Evolutionary conservation across 805 yeast genomes (phyloP).

Genomic region (Metschnikowia noctiluminum): DNA sequence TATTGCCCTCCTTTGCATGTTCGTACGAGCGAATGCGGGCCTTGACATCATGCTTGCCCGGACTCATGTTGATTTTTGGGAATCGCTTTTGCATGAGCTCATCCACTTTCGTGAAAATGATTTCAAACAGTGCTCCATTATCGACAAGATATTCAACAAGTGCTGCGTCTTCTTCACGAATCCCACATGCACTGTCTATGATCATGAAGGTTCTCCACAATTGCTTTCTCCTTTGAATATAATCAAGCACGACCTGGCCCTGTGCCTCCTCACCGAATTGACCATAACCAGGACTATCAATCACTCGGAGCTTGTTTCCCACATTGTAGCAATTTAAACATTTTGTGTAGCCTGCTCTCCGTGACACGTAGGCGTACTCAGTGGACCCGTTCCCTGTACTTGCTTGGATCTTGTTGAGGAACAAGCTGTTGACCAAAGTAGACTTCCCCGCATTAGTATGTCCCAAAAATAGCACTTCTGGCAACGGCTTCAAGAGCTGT

Average conservation of each 20-base stretch:
- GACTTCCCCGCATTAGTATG: slow-evolving; percentile 88
- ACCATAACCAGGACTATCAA: slow-evolving; percentile 94
- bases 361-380: slow-evolving; percentile 52
- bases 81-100: slow-evolving; percentile 33
- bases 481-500: slow-evolving; percentile 35
- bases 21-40: slow-evolving; percentile 12
- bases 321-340: slow-evolving; percentile 71
- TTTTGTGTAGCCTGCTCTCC: slow-evolving; percentile 54
- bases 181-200: slow-evolving; percentile 58
- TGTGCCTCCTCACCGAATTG: slow-evolving; percentile 59
- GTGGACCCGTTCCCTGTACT: slow-evolving; percentile 23
- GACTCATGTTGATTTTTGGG: slow-evolving; percentile 16
- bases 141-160: slow-evolving; percentile 49
- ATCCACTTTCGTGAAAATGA: slow-evolving; percentile 78
- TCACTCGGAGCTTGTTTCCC: slow-evolving; percentile 58
- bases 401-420: slow-evolving; percentile 37
- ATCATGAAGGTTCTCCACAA: slow-evolving; percentile 60
- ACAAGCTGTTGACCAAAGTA: slow-evolving; percentile 61
- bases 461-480: slow-evolving; percentile 77
- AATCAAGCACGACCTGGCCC: slow-evolving; percentile 66
- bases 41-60: slow-evolving; percentile 5
- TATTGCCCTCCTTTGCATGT: slow-evolving; percentile 21
- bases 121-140: slow-evolving; percentile 65
- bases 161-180: slow-evolving; percentile 52
- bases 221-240: slow-evolving; percentile 51